These are phyloP conservation scores for Paxillus involutus DNA, from an alignment of 768 basidiomycete genomes.

Conservation along the genomic window DNA sequence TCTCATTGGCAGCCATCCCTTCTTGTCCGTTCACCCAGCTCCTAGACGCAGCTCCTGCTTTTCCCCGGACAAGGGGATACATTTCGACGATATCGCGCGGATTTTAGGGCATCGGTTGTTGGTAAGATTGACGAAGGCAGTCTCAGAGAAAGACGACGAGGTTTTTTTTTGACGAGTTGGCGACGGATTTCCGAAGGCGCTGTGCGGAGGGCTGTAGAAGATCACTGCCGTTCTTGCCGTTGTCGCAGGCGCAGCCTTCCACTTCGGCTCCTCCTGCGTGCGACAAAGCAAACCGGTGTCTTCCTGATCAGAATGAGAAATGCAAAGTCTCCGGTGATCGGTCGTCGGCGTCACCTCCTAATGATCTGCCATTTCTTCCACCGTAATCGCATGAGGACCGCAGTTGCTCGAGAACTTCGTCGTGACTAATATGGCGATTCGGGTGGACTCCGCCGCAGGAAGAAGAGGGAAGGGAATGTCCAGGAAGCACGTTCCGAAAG, in stretches of 20 bases:
- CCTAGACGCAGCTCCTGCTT: conserved; percentile 51
- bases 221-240: conserved; percentile 4
- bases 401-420: conserved; percentile 4
- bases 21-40: conserved; percentile 44
- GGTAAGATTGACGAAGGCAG: conserved; percentile 28
- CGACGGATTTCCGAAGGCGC: conserved; percentile 20
- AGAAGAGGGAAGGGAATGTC: conserved; percentile 17
- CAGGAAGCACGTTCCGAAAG: neutral
- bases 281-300: neutral
- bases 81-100: conserved; percentile 42
- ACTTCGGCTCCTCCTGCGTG: neutral
- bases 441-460: conserved; percentile 14
- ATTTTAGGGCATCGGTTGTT: conserved; percentile 46
- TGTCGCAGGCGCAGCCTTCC: conserved; percentile 1
- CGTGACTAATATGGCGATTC: conserved; percentile 15
- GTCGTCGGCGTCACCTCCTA: neutral
- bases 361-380: conserved; percentile 8
- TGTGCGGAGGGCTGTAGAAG: conserved; percentile 25
- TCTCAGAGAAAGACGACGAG: conserved; percentile 32
- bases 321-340: conserved; percentile 11
- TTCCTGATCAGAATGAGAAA: conserved; percentile 13
- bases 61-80: conserved; percentile 49
- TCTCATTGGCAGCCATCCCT: conserved; percentile 38
- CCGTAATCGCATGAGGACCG: conserved; percentile 14
- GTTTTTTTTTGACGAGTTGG: conserved; percentile 27